Evolutionary conservation across 2,329 filamentous ascomycete genomes (phyloP), one percentile per base, ranked within the genome.

Genomic region (Cladophialophora psammophila): DNA sequence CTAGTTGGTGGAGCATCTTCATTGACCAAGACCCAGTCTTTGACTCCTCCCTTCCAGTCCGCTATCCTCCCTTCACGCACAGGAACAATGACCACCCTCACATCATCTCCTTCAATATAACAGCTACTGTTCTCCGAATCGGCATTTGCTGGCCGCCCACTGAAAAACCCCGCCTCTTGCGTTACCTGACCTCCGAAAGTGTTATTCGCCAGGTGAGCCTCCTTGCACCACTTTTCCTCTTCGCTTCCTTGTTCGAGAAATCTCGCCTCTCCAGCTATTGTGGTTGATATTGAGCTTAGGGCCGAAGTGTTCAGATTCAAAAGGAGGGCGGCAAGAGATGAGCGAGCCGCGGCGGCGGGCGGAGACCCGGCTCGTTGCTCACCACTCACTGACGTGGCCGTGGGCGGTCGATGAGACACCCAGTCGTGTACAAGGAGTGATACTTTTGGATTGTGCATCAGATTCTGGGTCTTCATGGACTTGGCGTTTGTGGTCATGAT

Each of bases 391-490:
- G 78, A 78, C 2, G 80, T 77, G 63, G 84, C 81, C 7, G 91
- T 93, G 0, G 93, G 92, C 1, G 94, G 94, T 1, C 95, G 90
- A 78, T 96, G 93, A 1, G 93, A 96, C 66, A 97, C 91, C 95
- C 94, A 99, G 81, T 98, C 95, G 81, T 99, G 95, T 6, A 98
- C 95, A n/a, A 98, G 87, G 12, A 98, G 85, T 2, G 92, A 96
- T 69, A 99, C 93, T 71, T 91, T 90, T 0, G 93, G 91, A 77
- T 99, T 99, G 40, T 86, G 84, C 69, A 90, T 81, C 12, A 98
- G 88, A 78, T 97, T 97, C 73, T 88, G 86, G 1, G 90, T 90
- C 72, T 90, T 88, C 40, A 86, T 80, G 3, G 90, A 87, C 74
- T 90, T 90, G 26, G 91, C 87, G 74, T 94, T 88, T 3, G 91